Conservation (phyloP, 768 basidiomycete species). For the Termitomyces sp. region DNA sequence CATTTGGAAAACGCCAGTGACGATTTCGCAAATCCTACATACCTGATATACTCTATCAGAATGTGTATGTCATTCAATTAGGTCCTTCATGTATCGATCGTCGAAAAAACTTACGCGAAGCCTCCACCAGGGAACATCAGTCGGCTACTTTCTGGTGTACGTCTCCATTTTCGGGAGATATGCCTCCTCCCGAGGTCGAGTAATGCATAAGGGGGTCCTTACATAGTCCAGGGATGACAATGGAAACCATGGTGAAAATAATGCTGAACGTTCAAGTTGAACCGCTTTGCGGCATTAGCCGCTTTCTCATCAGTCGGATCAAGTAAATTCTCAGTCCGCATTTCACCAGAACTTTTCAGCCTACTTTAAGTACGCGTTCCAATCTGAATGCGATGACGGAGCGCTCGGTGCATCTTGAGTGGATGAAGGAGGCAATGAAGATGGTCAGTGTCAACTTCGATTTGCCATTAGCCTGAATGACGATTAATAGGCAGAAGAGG, state of each 20-base stretch:
- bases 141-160: not conserved
- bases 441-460: conserved; percentile 55
- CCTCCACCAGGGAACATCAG: not conserved
- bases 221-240: not conserved
- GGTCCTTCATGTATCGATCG: not conserved
- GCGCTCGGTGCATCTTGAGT: conserved; percentile 39
- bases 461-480: conserved; percentile 12
- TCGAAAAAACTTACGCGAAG: not conserved
- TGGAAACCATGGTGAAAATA: not conserved
- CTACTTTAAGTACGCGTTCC: not conserved
- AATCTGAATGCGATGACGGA: not conserved
- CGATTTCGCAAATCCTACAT: not conserved
- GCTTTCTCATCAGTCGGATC: not conserved
- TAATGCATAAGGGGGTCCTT: not conserved
- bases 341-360: not conserved
- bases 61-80: not conserved
- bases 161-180: not conserved
- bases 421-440: conserved; percentile 82
- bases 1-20: not conserved
- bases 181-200: not conserved
- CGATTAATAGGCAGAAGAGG: conserved; percentile 71
- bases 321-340: not conserved
- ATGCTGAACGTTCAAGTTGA: too few relatives aligned
- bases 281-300: too few relatives aligned
- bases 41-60: not conserved